A percentile compares a stretch with the other conserved stretches of the same genome.
Evolutionary conservation across 352 stramenopile genomes (phyloP).

Genomic region (Blastocystis hominis): DNA sequence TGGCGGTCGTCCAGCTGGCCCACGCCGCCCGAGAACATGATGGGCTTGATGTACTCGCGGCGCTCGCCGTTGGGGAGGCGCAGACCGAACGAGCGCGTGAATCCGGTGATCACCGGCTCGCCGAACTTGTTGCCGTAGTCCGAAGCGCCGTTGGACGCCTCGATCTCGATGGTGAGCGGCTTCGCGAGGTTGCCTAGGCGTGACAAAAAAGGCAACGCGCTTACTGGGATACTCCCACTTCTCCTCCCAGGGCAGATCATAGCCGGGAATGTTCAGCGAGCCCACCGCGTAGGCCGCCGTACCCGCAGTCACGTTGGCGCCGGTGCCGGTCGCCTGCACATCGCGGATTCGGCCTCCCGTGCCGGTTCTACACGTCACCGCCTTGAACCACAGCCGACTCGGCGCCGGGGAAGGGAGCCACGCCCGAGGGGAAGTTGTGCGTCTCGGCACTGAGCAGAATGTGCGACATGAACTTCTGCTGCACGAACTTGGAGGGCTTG

Average conservation of each 20-base stretch:
- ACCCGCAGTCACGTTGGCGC: constrained; percentile 84
- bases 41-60: constrained; percentile 98
- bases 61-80: constrained; percentile 83
- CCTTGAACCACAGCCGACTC: constrained; percentile 74
- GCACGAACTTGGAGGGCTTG: constrained; percentile 68
- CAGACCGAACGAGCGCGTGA: constrained; percentile 91
- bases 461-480: constrained; percentile 76
- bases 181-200: constrained; percentile 70
- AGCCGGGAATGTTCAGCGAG: constrained; percentile 87
- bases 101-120: constrained; percentile 94
- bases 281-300: constrained; percentile 80
- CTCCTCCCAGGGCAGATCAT: constrained; percentile 90
- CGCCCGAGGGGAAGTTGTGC: constrained; percentile 94
- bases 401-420: constrained; percentile 68
- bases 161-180: constrained; percentile 85
- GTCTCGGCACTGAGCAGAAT: constrained; percentile 96
- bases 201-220: constrained; percentile 66
- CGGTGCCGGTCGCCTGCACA: constrained; percentile 91
- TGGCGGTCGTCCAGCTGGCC: constrained; percentile 86
- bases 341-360: constrained; percentile 94
- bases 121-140: constrained; percentile 99
- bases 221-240: constrained; percentile 71
- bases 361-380: constrained; percentile 72
- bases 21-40: constrained; percentile 97
- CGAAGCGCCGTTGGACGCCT: constrained; percentile 91